Evolutionary conservation across 2,329 filamentous ascomycete species (phyloP), one percentile per base, ranked within the genome.

Genomic region (Orbilia brochopaga): DNA sequence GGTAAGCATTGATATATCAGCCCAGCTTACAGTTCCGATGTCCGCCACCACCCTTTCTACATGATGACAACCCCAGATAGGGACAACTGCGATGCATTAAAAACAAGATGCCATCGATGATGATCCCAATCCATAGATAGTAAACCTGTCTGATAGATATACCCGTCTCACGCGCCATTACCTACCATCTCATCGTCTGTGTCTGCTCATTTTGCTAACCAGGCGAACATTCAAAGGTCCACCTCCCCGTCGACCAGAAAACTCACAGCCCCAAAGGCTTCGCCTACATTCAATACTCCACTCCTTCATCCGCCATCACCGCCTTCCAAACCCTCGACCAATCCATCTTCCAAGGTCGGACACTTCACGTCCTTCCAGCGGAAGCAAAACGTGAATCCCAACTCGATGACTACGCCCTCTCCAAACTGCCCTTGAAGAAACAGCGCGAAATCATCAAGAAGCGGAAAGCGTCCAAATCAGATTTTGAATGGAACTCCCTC

Each of bases 11-110:
- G 90, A 61, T 5, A 17, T 73, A 70, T 30, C 32, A 35, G 4
- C 15, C 23, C 48, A 17, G 1, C 19, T 76, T 55, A 57, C 59
- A 75, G 72, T 75, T 5, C 15, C 35, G 21, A 35, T 23, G 44
- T 21, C n/a, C 17, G 10, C 42, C 13, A 37, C 21, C 42, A 50
- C 1, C 21, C 55, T 63, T 84, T 57, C 61, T 83, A 82, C 80
- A 85, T 93, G 94, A 97, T 97, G 93, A 97, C 91, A 83, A 86
- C 86, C 90, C 90, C 73, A 87, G 94, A 97, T 97, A 97, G 94
- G 94, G 94, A 97, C 94, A 97, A 87, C 93, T 92, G 69, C 56
- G 62, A 66, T 62, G 55, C 56, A 61, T 61, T 56, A 61, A 66
- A 72, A 70, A 63, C 90, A 97, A 93, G 90, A 90, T 84, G 81